Evolutionary conservation across 2,329 filamentous ascomycete genomes (phyloP).

Genomic region (Beauveria brongniartii): DNA sequence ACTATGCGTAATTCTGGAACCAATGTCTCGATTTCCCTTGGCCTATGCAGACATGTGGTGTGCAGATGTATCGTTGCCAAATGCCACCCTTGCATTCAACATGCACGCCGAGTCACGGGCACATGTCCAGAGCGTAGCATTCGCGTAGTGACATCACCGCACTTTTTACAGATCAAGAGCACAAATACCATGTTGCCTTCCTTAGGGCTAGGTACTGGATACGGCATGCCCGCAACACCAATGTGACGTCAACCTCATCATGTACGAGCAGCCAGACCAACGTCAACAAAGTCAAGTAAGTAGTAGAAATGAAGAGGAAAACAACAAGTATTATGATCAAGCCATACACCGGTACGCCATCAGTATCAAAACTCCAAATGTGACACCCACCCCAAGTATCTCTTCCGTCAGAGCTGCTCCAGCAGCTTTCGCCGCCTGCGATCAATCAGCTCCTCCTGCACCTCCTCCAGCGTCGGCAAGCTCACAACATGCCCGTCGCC

Average conservation of each 20-base stretch:
- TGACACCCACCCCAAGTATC: neutral
- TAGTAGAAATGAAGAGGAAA: neutral
- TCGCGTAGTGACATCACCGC: no score
- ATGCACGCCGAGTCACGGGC: neutral
- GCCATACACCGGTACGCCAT: conserved; percentile 1
- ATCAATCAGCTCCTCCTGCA: conserved; percentile 89
- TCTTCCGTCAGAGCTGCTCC: conserved; percentile 57
- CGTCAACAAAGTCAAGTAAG: neutral
- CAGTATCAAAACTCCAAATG: neutral
- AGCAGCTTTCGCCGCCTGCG: conserved; percentile 74
- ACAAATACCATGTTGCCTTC: no score
- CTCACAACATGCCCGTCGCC: conserved; percentile 79
- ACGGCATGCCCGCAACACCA: no score
- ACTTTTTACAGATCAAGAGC: no score
- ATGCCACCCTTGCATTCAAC: neutral
- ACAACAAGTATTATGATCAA: neutral
- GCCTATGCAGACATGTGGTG: neutral
- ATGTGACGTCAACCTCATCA: neutral
- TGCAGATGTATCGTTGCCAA: neutral
- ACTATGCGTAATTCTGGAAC: neutral
- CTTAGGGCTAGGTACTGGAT: no score
- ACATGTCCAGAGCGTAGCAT: neutral
- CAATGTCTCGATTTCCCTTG: neutral
- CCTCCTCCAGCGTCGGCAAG: conserved; percentile 79
- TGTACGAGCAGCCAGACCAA: neutral